Evolutionary conservation across 192 early-diverging fungal species (phyloP).

Genomic region (Gonapodya sp.): DNA sequence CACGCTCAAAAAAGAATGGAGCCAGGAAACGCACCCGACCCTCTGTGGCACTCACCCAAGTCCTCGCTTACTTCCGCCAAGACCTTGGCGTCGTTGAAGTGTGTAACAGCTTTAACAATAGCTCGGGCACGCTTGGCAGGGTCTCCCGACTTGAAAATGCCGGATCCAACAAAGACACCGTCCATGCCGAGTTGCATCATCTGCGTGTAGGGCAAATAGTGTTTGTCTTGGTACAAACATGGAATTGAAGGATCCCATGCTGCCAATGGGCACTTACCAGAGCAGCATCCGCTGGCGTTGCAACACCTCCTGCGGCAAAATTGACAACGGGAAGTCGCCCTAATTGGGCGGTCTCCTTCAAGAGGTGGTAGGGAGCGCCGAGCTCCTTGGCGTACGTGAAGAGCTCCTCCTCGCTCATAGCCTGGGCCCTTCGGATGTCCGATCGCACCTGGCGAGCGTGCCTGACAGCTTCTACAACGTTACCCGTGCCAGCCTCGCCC

Average conservation of each 20-base stretch:
- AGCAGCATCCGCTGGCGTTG: slow-evolving; percentile 97
- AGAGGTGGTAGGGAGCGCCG: slow-evolving; percentile 79
- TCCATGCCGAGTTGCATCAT: slow-evolving; percentile 99
- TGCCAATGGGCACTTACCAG: slow-evolving; percentile 24
- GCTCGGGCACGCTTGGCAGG: slow-evolving; percentile 90
- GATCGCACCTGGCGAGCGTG: slow-evolving; percentile 80
- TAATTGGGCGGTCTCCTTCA: slow-evolving; percentile 77
- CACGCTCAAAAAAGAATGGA: neutral
- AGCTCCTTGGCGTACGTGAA: slow-evolving; percentile 95
- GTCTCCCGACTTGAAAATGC: slow-evolving; percentile 92
- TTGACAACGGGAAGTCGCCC: slow-evolving; percentile 94
- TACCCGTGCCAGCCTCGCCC: slow-evolving; percentile 96
- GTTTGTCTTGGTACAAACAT: no score
- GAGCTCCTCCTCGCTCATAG: slow-evolving; percentile 81
- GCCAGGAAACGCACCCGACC: neutral
- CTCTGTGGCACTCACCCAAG: slow-evolving; percentile 82
- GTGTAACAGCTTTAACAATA: slow-evolving; percentile 91
- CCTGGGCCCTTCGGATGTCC: slow-evolving; percentile 78
- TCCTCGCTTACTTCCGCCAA: slow-evolving; percentile 82
- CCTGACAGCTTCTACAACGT: slow-evolving; percentile 95
- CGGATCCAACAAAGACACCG: slow-evolving; percentile 95
- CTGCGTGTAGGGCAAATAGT: neutral
- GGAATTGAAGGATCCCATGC: neutral
- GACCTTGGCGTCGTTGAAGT: slow-evolving; percentile 82
- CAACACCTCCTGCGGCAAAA: slow-evolving; percentile 95